Conservation (phyloP, 129 eudicot genomes). For the Scalesia atractyloides region DNA sequence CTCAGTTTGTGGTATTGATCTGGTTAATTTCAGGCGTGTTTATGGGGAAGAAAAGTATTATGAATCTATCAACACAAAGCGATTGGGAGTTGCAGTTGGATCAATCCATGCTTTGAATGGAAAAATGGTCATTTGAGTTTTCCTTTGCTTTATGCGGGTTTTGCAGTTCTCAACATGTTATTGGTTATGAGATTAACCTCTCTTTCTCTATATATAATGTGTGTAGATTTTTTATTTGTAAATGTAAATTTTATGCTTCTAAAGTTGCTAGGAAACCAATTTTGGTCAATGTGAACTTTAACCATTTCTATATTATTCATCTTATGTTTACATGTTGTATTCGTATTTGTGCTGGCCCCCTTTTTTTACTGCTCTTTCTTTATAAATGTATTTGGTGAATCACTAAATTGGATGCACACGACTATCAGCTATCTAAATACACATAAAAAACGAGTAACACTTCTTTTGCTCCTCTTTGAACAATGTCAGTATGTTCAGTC, state of each 20-base stretch:
- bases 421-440: no score
- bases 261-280: not conserved
- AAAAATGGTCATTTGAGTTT: constrained; percentile 16
- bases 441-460: no score
- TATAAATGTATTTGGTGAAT: no score
- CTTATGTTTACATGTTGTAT: no score
- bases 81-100: constrained; percentile 40
- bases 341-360: no score
- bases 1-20: constrained; percentile 11
- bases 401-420: no score
- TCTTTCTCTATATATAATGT: no score
- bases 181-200: no score
- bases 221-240: constrained; percentile 9
- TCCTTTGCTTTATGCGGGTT: not conserved
- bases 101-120: constrained; percentile 25
- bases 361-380: no score
- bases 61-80: constrained; percentile 36
- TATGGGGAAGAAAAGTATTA: constrained; percentile 75
- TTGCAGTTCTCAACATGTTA: no score
- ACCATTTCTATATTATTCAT: not conserved
- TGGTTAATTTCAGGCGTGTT: constrained; percentile 52
- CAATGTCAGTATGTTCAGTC: no score
- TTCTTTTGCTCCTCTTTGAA: no score
- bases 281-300: not conserved
- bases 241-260: constrained; percentile 14